Conservation (phyloP, 116 monocot genomes). For the Phalaenopsis hybrid region DNA sequence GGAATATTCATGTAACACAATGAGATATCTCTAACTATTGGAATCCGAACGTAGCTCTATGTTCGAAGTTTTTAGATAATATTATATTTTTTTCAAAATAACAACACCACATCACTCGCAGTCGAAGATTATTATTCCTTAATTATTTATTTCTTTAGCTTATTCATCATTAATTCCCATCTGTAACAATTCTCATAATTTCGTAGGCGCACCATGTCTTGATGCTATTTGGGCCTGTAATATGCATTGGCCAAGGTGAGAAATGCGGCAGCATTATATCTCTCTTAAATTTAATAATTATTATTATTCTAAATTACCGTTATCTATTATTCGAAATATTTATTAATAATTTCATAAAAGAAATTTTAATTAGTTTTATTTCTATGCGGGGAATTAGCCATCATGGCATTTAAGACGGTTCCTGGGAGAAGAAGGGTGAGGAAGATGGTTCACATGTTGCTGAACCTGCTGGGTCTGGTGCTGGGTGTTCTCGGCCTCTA, state of each 20-base stretch:
- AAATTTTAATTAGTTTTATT: neutral
- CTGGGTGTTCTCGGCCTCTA: neutral
- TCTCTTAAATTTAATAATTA: no score
- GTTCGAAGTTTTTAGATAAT: no score
- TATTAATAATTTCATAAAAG: neutral
- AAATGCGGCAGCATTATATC: neutral
- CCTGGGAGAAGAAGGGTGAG: neutral
- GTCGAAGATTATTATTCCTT: neutral
- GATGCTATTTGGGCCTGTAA: slow-evolving; percentile 5
- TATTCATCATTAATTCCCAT: neutral
- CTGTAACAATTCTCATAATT: neutral
- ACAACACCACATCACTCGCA: no score
- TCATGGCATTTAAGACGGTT: slow-evolving; percentile 2
- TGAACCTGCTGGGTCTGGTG: slow-evolving; percentile 1
- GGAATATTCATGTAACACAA: no score
- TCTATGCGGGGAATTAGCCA: neutral
- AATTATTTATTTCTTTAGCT: neutral
- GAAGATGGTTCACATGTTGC: neutral
- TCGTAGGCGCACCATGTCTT: slow-evolving; percentile 1
- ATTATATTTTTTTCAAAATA: no score
- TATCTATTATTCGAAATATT: no score
- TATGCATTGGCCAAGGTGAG: slow-evolving; percentile 2
- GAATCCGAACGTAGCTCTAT: no score
- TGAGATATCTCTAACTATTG: no score
- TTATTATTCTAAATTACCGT: no score